These are phyloP conservation scores for Dissophora globulifera DNA, from an alignment of 192 early-diverging fungal genomes.

Conservation along the genomic window DNA sequence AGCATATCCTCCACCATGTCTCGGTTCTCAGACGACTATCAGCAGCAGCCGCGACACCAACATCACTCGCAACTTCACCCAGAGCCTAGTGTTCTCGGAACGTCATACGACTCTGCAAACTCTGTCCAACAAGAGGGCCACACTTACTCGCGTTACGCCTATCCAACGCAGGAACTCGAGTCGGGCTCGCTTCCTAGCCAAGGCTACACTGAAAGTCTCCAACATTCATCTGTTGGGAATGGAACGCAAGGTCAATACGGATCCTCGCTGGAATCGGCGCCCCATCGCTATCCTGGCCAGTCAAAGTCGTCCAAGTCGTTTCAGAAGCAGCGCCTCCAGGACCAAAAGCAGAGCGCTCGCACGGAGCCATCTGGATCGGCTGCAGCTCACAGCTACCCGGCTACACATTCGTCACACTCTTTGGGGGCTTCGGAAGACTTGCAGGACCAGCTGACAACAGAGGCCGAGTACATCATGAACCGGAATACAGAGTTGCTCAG, in stretches of 20 bases:
- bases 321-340: constrained; percentile 17
- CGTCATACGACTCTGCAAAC: constrained; percentile 36
- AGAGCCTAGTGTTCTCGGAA: constrained; percentile 29
- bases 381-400: constrained; percentile 8
- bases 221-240: constrained; percentile 9
- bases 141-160: constrained; percentile 20
- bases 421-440: constrained; percentile 37
- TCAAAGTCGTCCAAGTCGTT: constrained; percentile 3
- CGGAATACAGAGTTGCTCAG: constrained; percentile 45
- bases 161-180: constrained; percentile 17
- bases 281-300: constrained; percentile 1
- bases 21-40: constrained; percentile 35
- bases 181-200: constrained; percentile 22
- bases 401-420: constrained; percentile 22
- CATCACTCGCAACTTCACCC: constrained; percentile 13
- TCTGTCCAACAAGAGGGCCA: constrained; percentile 35
- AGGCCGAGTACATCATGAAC: constrained; percentile 53
- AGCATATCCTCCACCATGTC: constrained; percentile 40
- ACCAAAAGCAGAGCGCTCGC: constrained; percentile 1
- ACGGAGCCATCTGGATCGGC: constrained; percentile 1
- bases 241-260: background rate
- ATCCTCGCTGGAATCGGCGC: constrained; percentile 17
- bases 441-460: constrained; percentile 43
- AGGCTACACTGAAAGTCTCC: constrained; percentile 5
- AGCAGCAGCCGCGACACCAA: constrained; percentile 8